These are phyloP conservation scores for Rhodotorula taiwanensis DNA, from an alignment of 768 basidiomycete genomes.

Conservation along the genomic window DNA sequence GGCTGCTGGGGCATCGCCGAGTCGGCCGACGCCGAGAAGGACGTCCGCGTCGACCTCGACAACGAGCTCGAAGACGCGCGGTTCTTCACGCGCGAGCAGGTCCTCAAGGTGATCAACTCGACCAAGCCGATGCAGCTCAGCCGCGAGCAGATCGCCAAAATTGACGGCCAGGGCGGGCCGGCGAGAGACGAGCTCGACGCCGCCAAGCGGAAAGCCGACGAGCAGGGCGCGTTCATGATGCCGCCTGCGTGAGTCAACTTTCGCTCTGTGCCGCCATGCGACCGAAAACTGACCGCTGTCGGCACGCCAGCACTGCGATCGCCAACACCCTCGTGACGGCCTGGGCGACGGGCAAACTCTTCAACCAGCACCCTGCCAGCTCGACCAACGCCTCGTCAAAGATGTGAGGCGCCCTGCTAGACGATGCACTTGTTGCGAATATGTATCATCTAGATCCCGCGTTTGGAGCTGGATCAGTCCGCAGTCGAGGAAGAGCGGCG, in stretches of 20 bases:
- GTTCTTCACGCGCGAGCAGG: slow-evolving; percentile 75
- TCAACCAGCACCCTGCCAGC: not conserved
- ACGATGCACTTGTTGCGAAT: too few relatives aligned
- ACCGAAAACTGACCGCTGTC: not conserved
- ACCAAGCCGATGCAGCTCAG: slow-evolving; percentile 26
- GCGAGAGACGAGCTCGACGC: slow-evolving; percentile 7
- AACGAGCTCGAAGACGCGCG: slow-evolving; percentile 91
- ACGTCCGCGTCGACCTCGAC: slow-evolving; percentile 77
- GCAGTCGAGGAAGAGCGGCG: too few relatives aligned
- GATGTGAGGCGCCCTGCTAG: not conserved
- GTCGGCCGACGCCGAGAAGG: slow-evolving; percentile 49
- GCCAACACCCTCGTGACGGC: slow-evolving; percentile 39
- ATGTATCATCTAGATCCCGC: too few relatives aligned
- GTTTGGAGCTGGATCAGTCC: too few relatives aligned
- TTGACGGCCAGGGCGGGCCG: slow-evolving; percentile 29
- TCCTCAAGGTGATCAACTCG: slow-evolving; percentile 54
- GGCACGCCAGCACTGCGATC: slow-evolving; percentile 38
- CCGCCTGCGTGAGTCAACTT: slow-evolving; percentile 32
- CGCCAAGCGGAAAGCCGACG: slow-evolving; percentile 3
- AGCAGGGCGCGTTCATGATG: slow-evolving; percentile 29
- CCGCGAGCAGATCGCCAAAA: slow-evolving; percentile 35
- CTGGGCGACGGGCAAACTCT: slow-evolving; percentile 34
- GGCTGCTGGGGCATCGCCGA: slow-evolving; percentile 6
- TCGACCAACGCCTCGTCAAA: not conserved
- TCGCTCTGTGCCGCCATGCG: not conserved